phyloP scores from a whole-genome alignment of 1,139 yeast species.

The Diutina mesorugosa region DNA sequence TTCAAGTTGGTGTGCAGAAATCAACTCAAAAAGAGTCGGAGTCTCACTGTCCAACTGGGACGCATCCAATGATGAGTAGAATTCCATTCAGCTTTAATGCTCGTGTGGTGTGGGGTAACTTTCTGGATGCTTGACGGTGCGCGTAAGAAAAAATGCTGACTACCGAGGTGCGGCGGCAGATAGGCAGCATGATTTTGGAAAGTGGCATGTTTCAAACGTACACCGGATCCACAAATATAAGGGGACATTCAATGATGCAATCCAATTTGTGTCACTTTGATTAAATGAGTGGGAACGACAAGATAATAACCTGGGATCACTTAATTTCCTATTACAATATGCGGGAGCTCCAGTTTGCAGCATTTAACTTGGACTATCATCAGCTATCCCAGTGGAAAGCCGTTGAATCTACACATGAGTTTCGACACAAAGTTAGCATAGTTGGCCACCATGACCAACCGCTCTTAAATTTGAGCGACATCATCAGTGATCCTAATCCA shows the following conservation, averaged over 20 bases:
- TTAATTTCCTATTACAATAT: background rate
- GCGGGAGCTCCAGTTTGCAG: background rate
- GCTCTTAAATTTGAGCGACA: background rate
- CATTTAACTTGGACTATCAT: background rate
- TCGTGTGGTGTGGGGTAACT: background rate
- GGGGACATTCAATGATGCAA: background rate
- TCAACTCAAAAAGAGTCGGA: conserved; percentile 74
- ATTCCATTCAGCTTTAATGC: conserved; percentile 43
- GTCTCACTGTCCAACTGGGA: conserved; percentile 60
- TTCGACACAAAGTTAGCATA: background rate
- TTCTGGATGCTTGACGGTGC: background rate
- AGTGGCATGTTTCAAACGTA: background rate
- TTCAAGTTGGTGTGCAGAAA: conserved; percentile 73
- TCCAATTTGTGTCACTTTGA: too few species aligned
- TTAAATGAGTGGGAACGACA: background rate
- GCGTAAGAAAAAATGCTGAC: background rate
- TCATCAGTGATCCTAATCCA: background rate
- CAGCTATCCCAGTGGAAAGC: background rate
- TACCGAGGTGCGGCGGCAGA: background rate
- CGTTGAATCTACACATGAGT: background rate
- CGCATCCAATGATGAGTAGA: conserved; percentile 70
- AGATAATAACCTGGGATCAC: background rate
- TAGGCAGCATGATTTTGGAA: background rate
- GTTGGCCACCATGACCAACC: background rate
- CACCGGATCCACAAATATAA: too few species aligned